A percentile compares a stretch with the other conserved stretches of the same genome.
Evolutionary conservation across 2,329 filamentous ascomycete genomes (phyloP).

Genomic region (Huntiella abstrusa): DNA sequence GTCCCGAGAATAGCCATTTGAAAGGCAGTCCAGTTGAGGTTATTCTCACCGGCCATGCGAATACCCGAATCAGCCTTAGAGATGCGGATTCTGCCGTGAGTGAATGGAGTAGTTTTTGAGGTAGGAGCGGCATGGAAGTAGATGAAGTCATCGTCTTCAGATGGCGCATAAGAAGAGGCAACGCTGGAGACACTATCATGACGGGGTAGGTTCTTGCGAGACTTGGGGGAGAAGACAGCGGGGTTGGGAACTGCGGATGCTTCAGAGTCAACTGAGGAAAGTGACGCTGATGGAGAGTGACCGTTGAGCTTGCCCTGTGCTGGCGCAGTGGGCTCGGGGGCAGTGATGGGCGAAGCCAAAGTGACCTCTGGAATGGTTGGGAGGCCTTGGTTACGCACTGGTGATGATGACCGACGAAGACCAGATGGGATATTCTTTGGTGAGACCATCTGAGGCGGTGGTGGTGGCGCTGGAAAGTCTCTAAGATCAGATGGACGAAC

Average conservation of each 20-base stretch:
- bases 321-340: constrained; percentile 21
- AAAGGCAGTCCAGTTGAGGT: constrained; percentile 44
- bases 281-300: constrained; percentile 3
- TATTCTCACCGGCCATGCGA: constrained; percentile 16
- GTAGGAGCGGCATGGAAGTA: constrained; percentile 30
- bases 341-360: constrained; percentile 16
- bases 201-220: background rate
- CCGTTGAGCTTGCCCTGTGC: constrained; percentile 10
- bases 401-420: constrained; percentile 2
- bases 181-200: constrained; percentile 3
- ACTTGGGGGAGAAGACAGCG: background rate
- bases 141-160: constrained; percentile 26
- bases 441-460: background rate
- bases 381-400: constrained; percentile 16
- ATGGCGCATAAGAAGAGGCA: constrained; percentile 13
- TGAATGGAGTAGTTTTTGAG: constrained; percentile 31
- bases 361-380: constrained; percentile 25
- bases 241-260: constrained; percentile 5
- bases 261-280: constrained; percentile 1
- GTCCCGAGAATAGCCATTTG: constrained; percentile 45
- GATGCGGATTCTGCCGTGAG: constrained; percentile 37
- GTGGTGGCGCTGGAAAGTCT: constrained; percentile 23
- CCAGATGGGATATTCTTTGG: background rate
- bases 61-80: constrained; percentile 24
- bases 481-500: constrained; percentile 17